Evolutionary conservation across 495 filamentous ascomycete species (phyloP).

Genomic region (Daldinia grandis): DNA sequence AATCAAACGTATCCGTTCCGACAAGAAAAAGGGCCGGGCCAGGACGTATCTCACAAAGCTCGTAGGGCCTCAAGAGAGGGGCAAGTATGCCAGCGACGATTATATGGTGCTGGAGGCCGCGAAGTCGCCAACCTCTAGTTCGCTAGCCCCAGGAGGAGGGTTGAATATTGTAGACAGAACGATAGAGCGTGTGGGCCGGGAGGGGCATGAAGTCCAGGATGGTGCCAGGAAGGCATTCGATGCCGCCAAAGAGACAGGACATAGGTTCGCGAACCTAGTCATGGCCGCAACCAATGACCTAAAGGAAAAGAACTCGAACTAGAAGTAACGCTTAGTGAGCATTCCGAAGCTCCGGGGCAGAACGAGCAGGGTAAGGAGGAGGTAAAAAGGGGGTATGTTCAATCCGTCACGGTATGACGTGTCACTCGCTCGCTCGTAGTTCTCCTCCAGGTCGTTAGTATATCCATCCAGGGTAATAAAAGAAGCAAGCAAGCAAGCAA

Average conservation of each 20-base stretch:
- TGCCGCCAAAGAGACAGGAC: slow-evolving; percentile 33
- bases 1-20: slow-evolving; percentile 71
- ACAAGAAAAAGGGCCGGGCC: slow-evolving; percentile 37
- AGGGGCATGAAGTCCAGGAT: slow-evolving; percentile 13
- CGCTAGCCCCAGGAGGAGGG: slow-evolving; percentile 15
- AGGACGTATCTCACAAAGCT: slow-evolving; percentile 44
- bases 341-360: slow-evolving; percentile 11
- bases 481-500: too few relatives aligned
- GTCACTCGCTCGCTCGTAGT: slow-evolving; percentile 13
- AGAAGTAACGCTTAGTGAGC: slow-evolving; percentile 26
- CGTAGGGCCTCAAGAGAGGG: slow-evolving; percentile 39
- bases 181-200: slow-evolving; percentile 2
- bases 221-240: slow-evolving; percentile 20
- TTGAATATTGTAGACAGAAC: slow-evolving; percentile 18
- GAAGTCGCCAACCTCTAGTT: slow-evolving; percentile 26
- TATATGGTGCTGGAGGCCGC: slow-evolving; percentile 43
- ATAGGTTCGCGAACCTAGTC: slow-evolving; percentile 40
- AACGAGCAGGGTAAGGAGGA: not conserved
- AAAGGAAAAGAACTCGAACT: slow-evolving; percentile 29
- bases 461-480: not conserved
- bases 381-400: not conserved
- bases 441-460: slow-evolving; percentile 2
- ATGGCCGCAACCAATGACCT: slow-evolving; percentile 33
- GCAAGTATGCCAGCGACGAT: slow-evolving; percentile 43
- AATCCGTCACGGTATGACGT: slow-evolving; percentile 17